phyloP scores from a whole-genome alignment of 2,329 filamentous ascomycete species.

The Akanthomyces lecanii region DNA sequence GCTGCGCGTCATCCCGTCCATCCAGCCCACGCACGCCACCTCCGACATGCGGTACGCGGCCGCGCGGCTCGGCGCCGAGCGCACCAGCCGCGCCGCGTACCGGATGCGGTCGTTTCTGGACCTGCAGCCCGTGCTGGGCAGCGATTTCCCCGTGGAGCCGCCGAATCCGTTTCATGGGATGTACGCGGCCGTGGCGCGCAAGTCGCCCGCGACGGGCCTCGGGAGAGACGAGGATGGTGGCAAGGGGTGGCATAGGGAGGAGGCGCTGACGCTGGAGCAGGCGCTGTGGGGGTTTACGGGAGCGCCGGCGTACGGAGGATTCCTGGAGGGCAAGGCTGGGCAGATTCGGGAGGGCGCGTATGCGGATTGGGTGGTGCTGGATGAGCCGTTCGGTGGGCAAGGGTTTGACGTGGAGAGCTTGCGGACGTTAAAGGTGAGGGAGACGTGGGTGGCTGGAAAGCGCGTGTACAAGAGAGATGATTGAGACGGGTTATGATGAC shows the following conservation, averaged over 20 bases:
- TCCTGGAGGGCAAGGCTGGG: conserved; percentile 55
- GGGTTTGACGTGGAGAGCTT: conserved; percentile 47
- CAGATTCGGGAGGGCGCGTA: conserved; percentile 56
- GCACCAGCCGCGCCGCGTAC: conserved; percentile 57
- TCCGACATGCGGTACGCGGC: conserved; percentile 67
- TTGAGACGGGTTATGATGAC: not conserved
- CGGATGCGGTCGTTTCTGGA: conserved; percentile 60
- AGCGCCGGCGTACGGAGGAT: conserved; percentile 55
- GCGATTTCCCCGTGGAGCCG: conserved; percentile 69
- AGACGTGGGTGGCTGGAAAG: conserved; percentile 65
- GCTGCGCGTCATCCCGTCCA: conserved; percentile 61
- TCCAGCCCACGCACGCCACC: conserved; percentile 69
- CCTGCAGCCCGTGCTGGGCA: conserved; percentile 55
- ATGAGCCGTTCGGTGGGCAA: conserved; percentile 45
- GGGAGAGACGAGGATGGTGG: conserved; percentile 39
- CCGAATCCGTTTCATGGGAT: conserved; percentile 64
- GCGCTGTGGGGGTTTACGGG: conserved; percentile 60
- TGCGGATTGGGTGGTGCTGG: conserved; percentile 69
- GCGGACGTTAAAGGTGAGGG: conserved; percentile 51
- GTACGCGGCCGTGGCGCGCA: conserved; percentile 62
- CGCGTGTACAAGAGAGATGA: conserved; percentile 37
- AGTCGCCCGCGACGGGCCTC: conserved; percentile 52
- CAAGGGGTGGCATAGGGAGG: conserved; percentile 55
- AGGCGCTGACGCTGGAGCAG: conserved; percentile 55
- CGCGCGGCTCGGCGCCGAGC: conserved; percentile 51